phyloP scores from a whole-genome alignment of 2,329 filamentous ascomycete species.

The Colletotrichum siamense region DNA sequence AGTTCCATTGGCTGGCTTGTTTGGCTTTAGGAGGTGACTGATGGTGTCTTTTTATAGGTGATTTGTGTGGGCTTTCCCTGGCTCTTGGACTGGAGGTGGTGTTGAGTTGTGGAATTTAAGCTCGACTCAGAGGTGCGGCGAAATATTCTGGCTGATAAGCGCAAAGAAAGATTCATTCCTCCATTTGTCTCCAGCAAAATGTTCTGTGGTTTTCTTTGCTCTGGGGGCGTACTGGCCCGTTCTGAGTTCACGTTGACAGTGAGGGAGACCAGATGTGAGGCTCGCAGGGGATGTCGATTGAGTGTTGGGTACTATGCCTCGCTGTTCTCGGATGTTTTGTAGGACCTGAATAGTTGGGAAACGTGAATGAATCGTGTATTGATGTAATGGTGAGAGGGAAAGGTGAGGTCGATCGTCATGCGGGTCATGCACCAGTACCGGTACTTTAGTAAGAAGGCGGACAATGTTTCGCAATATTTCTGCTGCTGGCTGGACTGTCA shows the following conservation, averaged over 20 bases:
- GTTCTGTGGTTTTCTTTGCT: fast-evolving
- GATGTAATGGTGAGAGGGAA: no score
- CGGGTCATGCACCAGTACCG: no score
- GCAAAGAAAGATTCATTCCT: neutral
- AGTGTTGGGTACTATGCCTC: neutral
- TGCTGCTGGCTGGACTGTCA: no score
- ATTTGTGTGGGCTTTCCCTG: fast-evolving
- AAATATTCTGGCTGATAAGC: fast-evolving
- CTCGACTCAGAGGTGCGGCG: fast-evolving
- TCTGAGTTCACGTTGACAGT: neutral
- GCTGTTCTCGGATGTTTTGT: fast-evolving
- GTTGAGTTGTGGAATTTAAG: neutral
- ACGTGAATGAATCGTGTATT: neutral
- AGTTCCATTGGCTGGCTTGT: no score
- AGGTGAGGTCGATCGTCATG: no score
- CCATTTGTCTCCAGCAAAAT: neutral
- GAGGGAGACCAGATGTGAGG: fast-evolving
- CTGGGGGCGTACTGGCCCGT: neutral
- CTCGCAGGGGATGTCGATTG: neutral
- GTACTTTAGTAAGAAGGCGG: no score
- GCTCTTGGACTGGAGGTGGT: fast-evolving
- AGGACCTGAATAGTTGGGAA: neutral
- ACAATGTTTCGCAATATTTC: no score
- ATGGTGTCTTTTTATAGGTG: neutral
- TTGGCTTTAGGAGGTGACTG: no score